phyloP scores from a whole-genome alignment of 495 filamentous ascomycete genomes.

The Letharia columbiana region DNA sequence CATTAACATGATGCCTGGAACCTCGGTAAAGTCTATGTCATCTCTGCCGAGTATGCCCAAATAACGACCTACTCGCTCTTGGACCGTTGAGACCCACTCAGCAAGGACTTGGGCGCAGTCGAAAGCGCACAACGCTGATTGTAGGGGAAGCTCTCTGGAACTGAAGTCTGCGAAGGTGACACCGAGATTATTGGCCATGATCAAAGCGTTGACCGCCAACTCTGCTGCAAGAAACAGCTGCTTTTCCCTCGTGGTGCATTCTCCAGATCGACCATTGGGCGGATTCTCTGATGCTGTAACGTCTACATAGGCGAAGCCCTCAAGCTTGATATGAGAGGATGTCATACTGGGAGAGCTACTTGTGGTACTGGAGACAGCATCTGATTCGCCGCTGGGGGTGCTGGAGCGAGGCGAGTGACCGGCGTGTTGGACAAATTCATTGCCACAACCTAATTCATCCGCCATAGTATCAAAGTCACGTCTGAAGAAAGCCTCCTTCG shows the following conservation, averaged over 20 bases:
- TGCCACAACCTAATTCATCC: slow-evolving; percentile 75
- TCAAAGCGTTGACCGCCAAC: slow-evolving; percentile 87
- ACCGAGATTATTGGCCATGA: slow-evolving; percentile 80
- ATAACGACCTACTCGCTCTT: slow-evolving; percentile 85
- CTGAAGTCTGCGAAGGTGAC: slow-evolving; percentile 80
- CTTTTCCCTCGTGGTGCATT: slow-evolving; percentile 63
- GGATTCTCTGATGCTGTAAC: slow-evolving; percentile 19
- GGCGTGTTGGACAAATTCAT: slow-evolving; percentile 64
- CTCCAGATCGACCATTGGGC: slow-evolving; percentile 34
- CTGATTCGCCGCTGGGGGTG: slow-evolving; percentile 1
- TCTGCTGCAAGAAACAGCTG: slow-evolving; percentile 90
- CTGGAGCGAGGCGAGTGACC: slow-evolving; percentile 50
- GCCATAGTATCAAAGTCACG: slow-evolving; percentile 90
- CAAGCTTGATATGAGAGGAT: slow-evolving; percentile 32
- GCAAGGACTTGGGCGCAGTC: slow-evolving; percentile 96
- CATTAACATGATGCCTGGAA: slow-evolving; percentile 79
- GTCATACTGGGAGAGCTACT: slow-evolving; percentile 4
- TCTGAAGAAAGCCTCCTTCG: slow-evolving; percentile 92
- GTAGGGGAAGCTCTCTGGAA: slow-evolving; percentile 83
- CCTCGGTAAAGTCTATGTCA: slow-evolving; percentile 63
- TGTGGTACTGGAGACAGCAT: slow-evolving; percentile 5
- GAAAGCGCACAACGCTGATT: slow-evolving; percentile 87
- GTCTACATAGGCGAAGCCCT: slow-evolving; percentile 3
- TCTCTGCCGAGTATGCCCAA: slow-evolving; percentile 81
- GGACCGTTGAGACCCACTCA: slow-evolving; percentile 91